Base-by-base conservation (phyloP, 305 asterid species). In the Solanum hybrid region DNA sequence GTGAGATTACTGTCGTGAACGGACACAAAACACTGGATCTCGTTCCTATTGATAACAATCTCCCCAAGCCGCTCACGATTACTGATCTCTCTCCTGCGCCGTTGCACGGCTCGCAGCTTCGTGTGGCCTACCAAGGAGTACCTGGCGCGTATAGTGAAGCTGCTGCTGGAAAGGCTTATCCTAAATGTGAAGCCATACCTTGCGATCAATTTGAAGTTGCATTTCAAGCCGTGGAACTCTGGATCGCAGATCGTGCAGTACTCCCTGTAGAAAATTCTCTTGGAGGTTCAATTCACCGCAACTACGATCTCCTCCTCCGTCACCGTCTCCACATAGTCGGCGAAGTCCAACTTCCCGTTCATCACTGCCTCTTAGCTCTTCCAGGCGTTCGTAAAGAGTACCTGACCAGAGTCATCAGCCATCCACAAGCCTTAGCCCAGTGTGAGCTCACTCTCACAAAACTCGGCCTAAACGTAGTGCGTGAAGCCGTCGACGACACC, bases 271-370 rank as follows among this genome's bases (percentile, higher is more conserved):
- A 97, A 82, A 97, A 96, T 84, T 96, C 99, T 1, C 92, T 95
- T 2, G 99, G 99, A 73, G 99, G 99, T 20, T 96, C 98, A 2
- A 97, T 97, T 42, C 99, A 97, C 92, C 96, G 99, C 5, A 97
- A 97, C 40, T 97, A 97, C 91, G 99, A 97, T 57, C 98, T 97
- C 85, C 98, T 97, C 89, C 98, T 97, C 91, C 98, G 99, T 67
- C 99, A 97, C 95, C 98, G 98, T 88, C 98, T 96, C 92, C 99
- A 97, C 93, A 97, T 97, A 81, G 98, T 97, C 13, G 98, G 98
- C 8, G 99, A 97, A 88, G 98, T 97, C 42, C 99, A 97, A 82
- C 96, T 96, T 57, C 96, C 98, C 31, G 98, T 97, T 57, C 98
- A 96, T 92, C 99, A 97, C 94, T 97, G 98, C 93, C 95, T 96